phyloP scores from a whole-genome alignment of 2,329 filamentous ascomycete genomes.

The Aspergillus phoenicis region DNA sequence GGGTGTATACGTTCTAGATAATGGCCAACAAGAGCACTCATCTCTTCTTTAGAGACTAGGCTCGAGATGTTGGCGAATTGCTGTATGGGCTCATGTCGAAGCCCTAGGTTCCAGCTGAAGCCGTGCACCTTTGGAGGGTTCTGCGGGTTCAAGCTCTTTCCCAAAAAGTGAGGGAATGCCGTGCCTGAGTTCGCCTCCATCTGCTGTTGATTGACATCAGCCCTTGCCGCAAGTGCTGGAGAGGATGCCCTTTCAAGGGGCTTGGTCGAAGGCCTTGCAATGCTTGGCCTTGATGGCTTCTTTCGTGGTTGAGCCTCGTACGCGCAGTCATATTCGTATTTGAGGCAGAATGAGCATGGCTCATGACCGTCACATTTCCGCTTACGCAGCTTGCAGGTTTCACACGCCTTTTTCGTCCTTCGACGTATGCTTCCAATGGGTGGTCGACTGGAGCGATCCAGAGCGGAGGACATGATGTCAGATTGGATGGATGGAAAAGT shows the following conservation, averaged over 20 bases:
- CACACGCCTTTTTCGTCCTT: constrained; percentile 12
- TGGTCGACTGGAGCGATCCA: not conserved
- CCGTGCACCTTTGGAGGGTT: constrained; percentile 45
- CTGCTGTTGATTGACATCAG: constrained; percentile 15
- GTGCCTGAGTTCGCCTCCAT: constrained; percentile 60
- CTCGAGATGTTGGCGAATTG: not conserved
- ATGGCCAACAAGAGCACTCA: constrained; percentile 46
- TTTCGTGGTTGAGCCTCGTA: not conserved
- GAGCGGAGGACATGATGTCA: not conserved
- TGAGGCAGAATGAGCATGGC: constrained; percentile 10
- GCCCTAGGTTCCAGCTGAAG: not conserved
- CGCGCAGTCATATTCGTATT: constrained; percentile 15
- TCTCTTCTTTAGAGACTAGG: constrained; percentile 37
- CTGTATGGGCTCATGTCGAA: not conserved
- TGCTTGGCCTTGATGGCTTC: not conserved
- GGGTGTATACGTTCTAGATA: constrained; percentile 58
- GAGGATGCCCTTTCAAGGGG: not conserved
- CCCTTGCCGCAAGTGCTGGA: not conserved
- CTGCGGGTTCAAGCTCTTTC: constrained; percentile 54
- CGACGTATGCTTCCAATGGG: not conserved
- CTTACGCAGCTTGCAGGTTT: constrained; percentile 12
- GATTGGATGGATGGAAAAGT: not conserved
- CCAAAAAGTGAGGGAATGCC: constrained; percentile 56
- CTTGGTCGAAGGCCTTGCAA: not conserved
- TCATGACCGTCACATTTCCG: constrained; percentile 17